These are phyloP conservation scores for Ceratobasidium sp. DNA, from an alignment of 1,284 basidiomycete genomes.

Conservation along the genomic window DNA sequence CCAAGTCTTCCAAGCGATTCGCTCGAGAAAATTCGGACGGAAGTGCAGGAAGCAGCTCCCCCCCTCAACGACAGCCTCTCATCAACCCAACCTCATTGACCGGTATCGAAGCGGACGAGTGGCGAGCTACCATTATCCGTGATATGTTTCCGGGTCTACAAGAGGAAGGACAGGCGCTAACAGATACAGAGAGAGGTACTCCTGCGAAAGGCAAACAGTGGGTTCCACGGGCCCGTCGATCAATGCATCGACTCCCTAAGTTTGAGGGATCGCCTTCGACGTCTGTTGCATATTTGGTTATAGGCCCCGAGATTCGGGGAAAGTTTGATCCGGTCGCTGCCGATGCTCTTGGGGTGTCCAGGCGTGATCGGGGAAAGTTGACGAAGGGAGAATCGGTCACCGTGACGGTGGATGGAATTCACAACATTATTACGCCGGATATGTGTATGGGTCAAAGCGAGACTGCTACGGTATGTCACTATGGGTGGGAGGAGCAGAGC, in stretches of 20 bases:
- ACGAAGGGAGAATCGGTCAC: slow-evolving; percentile 61
- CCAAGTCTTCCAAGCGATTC: slow-evolving; percentile 12
- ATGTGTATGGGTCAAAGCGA: slow-evolving; percentile 50
- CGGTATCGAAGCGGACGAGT: slow-evolving; percentile 14
- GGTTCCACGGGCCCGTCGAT: slow-evolving; percentile 8
- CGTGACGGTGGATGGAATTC: slow-evolving; percentile 53
- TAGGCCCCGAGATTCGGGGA: slow-evolving; percentile 82
- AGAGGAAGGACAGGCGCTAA: neutral
- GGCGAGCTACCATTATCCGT: slow-evolving; percentile 18
- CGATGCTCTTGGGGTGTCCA: slow-evolving; percentile 66
- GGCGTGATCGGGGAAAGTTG: slow-evolving; percentile 58
- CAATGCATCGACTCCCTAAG: slow-evolving; percentile 1
- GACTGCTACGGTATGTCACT: slow-evolving; percentile 48
- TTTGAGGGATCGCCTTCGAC: slow-evolving; percentile 25
- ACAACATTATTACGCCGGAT: slow-evolving; percentile 48
- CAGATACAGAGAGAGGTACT: neutral
- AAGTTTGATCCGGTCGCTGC: slow-evolving; percentile 82
- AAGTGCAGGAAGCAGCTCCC: neutral
- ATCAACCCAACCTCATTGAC: slow-evolving; percentile 3
- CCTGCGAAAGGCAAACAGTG: slow-evolving; percentile 43
- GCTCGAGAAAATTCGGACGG: neutral
- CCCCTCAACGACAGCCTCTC: slow-evolving; percentile 6
- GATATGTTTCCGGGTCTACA: slow-evolving; percentile 30
- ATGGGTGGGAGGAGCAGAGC: no score
- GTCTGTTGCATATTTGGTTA: slow-evolving; percentile 65